These are phyloP conservation scores for Ruellia speciosa DNA, from an alignment of 305 asterid genomes.

Conservation along the genomic window DNA sequence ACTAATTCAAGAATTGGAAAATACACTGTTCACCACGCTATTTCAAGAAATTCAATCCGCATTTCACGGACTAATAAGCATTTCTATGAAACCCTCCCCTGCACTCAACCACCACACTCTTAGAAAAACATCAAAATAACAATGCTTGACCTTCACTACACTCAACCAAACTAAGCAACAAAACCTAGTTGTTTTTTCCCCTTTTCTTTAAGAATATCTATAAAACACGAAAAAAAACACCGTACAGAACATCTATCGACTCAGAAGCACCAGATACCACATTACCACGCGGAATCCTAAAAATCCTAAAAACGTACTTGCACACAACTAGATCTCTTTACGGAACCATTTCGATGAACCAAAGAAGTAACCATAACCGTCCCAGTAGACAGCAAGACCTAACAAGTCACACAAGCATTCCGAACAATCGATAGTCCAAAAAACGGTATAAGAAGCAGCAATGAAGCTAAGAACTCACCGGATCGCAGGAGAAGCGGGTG, in stretches of 20 bases:
- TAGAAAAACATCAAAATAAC: not conserved
- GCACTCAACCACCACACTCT: not conserved
- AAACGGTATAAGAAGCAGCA: slow-evolving; percentile 15
- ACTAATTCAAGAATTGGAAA: not conserved
- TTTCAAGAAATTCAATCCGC: slow-evolving; percentile 1
- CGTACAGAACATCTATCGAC: slow-evolving; percentile 16
- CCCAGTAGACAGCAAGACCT: slow-evolving; percentile 2
- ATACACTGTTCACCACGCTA: not conserved
- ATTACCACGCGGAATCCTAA: not conserved
- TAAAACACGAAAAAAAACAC: not conserved
- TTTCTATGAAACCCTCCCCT: slow-evolving; percentile 8
- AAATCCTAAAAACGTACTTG: slow-evolving; percentile 7
- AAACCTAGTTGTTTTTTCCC: not conserved
- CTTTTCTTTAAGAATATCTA: not conserved
- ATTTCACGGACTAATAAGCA: not conserved
- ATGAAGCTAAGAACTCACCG: slow-evolving; percentile 23
- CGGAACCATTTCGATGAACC: slow-evolving; percentile 12
- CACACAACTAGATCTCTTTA: slow-evolving; percentile 23
- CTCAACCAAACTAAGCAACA: slow-evolving; percentile 10
- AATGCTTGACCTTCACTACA: slow-evolving; percentile 7
- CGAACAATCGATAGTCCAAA: not conserved
- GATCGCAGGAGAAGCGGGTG: slow-evolving; percentile 20
- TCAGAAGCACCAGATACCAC: slow-evolving; percentile 19
- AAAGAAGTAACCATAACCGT: slow-evolving; percentile 5
- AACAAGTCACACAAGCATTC: slow-evolving; percentile 7